phyloP scores from a whole-genome alignment of 2,329 filamentous ascomycete species.

The Atkinsonella texensis region DNA sequence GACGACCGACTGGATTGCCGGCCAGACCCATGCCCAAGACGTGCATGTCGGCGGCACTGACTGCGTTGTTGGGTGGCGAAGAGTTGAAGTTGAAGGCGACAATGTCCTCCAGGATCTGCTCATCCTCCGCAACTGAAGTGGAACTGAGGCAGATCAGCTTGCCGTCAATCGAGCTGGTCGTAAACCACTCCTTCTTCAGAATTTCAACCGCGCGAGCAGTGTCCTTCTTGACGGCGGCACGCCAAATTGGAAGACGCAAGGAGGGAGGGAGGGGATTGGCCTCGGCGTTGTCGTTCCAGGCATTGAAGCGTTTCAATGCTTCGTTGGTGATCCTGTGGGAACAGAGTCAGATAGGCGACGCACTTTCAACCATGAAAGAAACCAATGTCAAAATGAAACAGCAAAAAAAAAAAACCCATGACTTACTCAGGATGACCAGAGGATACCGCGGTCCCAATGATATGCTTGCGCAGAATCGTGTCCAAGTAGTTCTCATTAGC shows the following conservation, averaged over 20 bases:
- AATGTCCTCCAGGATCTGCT: slow-evolving; percentile 52
- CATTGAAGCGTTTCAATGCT: slow-evolving; percentile 65
- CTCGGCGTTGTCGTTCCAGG: slow-evolving; percentile 61
- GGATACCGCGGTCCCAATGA: slow-evolving; percentile 64
- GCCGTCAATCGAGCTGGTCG: slow-evolving; percentile 75
- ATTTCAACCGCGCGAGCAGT: slow-evolving; percentile 57
- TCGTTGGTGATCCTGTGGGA: slow-evolving; percentile 51
- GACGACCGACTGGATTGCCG: slow-evolving; percentile 60
- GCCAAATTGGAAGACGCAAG: slow-evolving; percentile 69
- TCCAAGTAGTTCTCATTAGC: slow-evolving; percentile 69
- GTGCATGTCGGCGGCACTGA: slow-evolving; percentile 80
- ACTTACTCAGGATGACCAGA: slow-evolving; percentile 64
- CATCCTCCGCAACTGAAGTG: slow-evolving; percentile 61
- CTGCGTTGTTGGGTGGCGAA: slow-evolving; percentile 45
- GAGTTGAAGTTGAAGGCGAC: slow-evolving; percentile 69
- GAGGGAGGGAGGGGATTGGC: slow-evolving; percentile 64
- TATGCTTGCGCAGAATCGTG: slow-evolving; percentile 68
- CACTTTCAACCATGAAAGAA: neutral
- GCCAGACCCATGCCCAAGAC: slow-evolving; percentile 63
- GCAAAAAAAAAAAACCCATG: neutral
- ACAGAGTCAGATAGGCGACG: neutral
- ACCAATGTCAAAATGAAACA: neutral
- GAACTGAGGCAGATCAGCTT: slow-evolving; percentile 74
- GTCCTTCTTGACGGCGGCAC: slow-evolving; percentile 59
- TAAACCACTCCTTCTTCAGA: slow-evolving; percentile 75